Evolutionary conservation across 331 rosid species (phyloP).

Genomic region (Saraca asoca): DNA sequence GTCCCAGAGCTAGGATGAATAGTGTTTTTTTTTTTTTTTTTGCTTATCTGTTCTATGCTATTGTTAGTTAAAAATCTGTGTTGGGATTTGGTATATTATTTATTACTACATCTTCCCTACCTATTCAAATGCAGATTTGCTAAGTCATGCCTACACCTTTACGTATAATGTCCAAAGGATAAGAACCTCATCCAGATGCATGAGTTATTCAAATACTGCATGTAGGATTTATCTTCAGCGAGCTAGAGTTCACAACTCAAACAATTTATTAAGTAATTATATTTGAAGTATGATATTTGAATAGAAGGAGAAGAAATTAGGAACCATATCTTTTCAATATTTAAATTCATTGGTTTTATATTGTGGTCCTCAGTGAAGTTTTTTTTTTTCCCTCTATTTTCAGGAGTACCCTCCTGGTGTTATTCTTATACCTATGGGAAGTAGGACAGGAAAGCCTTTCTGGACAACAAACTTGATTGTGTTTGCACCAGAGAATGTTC

Average conservation of each 20-base stretch:
- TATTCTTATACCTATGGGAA: constrained; percentile 67
- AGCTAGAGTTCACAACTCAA: constrained; percentile 13
- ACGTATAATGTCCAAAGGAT: constrained; percentile 19
- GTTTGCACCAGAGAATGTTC: constrained; percentile 61
- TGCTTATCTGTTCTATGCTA: neutral
- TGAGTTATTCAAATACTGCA: constrained; percentile 1
- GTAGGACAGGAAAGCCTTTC: constrained; percentile 78
- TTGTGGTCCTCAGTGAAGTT: constrained; percentile 25
- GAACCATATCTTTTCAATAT: constrained; percentile 9
- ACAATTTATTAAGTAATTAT: constrained; percentile 2
- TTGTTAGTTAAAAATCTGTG: neutral
- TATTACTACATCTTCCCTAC: constrained; percentile 13
- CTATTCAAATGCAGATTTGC: constrained; percentile 18
- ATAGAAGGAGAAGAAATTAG: constrained; percentile 16
- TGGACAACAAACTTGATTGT: constrained; percentile 72
- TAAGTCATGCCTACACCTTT: constrained; percentile 20
- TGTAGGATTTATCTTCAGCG: constrained; percentile 2
- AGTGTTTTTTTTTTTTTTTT: neutral
- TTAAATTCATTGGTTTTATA: constrained; percentile 20
- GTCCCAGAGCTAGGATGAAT: neutral
- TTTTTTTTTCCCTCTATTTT: constrained; percentile 23
- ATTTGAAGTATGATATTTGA: constrained; percentile 20
- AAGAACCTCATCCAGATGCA: constrained; percentile 19
- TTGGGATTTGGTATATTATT: neutral
- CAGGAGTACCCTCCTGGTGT: constrained; percentile 90